Evolutionary conservation across 169 alveolate species (phyloP), one percentile per base, ranked within the genome.

Genomic region (Eimeria maxima): DNA sequence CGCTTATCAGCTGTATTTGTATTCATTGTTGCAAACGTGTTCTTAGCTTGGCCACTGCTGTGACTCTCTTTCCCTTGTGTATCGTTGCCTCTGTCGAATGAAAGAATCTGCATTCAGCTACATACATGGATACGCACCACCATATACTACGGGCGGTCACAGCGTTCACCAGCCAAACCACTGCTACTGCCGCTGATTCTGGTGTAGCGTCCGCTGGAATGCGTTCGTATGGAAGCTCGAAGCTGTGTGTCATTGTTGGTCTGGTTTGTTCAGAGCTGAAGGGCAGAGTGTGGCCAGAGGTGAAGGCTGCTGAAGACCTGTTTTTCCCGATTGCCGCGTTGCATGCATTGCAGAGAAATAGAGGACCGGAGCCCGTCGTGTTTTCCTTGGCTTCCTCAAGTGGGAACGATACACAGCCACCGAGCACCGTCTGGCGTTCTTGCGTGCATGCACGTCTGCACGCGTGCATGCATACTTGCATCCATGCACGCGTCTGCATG

Each of bases 231-330:
- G 60, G 60, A 53, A 11, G 13, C 10, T 5, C 50, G 22, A 1
- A 7, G n/a, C 50, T 13, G n/a, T 69, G 80, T 69, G 50, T 47
- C 5, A 22, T 69, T 69, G 50, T 65, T 33, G 27, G 80, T 29
- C 33, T 27, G 27, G 80, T 69, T 29, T 69, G 50, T n/a, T 69
- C 27, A 86, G 93, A 86, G 65, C 8, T 86, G 81, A 33, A 86
- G 44, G 81, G 93, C 47, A 29, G 81, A 33, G 80, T 86, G 22
- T 86, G 93, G 93, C 80, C 63, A 18, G 93, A 86, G 63, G 93
- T 86, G 44, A 86, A 60, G 45, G 80, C 63, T 14, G 80, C 65
- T 6, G 93, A 29, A 55, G 93, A 86, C 20, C 24, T 86, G 55
- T 47, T 63, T 22, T 47, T 60, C 44, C 80, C 93, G 2, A 45